phyloP scores from a whole-genome alignment of 257 asterid species.

The Scutellaria barbata region DNA sequence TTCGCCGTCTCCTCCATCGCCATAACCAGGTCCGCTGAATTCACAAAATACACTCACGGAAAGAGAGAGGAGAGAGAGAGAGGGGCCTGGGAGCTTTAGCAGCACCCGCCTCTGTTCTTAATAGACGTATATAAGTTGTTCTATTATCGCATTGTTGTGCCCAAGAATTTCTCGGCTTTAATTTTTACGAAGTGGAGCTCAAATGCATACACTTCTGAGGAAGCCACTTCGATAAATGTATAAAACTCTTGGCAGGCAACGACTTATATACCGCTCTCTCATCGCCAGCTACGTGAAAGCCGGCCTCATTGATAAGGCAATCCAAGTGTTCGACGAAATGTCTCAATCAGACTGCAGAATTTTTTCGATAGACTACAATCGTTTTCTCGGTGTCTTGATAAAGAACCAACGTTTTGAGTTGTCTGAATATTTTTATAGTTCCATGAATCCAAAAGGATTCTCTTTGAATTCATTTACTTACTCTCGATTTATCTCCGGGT shows the following conservation, averaged over 20 bases:
- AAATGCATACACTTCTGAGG: conserved; percentile 65
- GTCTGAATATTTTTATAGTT: conserved; percentile 69
- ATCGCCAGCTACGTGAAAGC: conserved; percentile 69
- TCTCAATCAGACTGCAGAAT: conserved; percentile 79
- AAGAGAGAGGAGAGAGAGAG: conserved; percentile 1
- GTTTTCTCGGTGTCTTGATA: conserved; percentile 85
- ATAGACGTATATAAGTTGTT: neutral
- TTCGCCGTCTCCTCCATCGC: conserved; percentile 46
- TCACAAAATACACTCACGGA: conserved; percentile 11
- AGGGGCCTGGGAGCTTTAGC: conserved; percentile 14
- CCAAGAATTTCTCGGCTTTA: conserved; percentile 30
- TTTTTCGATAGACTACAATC: conserved; percentile 83
- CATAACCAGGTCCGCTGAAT: conserved; percentile 31
- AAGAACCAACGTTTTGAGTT: conserved; percentile 60
- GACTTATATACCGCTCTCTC: conserved; percentile 77
- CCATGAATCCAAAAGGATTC: conserved; percentile 69
- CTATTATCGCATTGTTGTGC: conserved; percentile 21
- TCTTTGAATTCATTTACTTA: conserved; percentile 85
- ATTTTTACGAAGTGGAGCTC: conserved; percentile 40
- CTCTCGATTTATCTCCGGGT: conserved; percentile 78
- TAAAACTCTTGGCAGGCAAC: conserved; percentile 74
- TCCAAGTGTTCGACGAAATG: conserved; percentile 92
- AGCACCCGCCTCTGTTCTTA: conserved; percentile 18
- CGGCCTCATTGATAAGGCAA: conserved; percentile 68
- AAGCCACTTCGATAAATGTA: conserved; percentile 66